phyloP scores from a whole-genome alignment of 148 eudicot species.

The Agrostemma githago region DNA sequence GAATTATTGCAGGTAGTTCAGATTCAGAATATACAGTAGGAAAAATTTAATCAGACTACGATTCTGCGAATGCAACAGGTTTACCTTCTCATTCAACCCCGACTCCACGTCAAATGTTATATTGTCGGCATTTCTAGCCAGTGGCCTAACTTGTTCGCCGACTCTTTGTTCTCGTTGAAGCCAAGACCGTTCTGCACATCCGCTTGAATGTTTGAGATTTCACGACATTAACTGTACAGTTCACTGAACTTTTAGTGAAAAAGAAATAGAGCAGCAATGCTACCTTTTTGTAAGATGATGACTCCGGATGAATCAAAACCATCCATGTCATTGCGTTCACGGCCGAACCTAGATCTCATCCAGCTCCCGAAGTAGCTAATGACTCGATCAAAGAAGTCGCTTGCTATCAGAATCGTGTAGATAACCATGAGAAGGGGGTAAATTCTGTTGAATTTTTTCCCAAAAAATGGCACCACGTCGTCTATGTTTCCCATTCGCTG shows the following conservation, averaged over 20 bases:
- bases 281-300: constrained; percentile 81
- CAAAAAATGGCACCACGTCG: constrained; percentile 82
- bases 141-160: constrained; percentile 22
- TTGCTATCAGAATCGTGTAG: constrained; percentile 68
- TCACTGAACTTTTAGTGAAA: neutral
- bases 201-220: neutral
- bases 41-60: neutral
- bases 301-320: constrained; percentile 92
- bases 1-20: constrained; percentile 5
- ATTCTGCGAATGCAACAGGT: neutral
- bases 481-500: constrained; percentile 90
- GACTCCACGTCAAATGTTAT: constrained; percentile 54
- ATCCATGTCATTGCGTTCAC: constrained; percentile 66
- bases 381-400: constrained; percentile 78
- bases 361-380: constrained; percentile 74
- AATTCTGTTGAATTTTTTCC: constrained; percentile 68
- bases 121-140: constrained; percentile 73
- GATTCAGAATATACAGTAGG: neutral
- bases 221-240: neutral
- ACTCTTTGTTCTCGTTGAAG: constrained; percentile 77
- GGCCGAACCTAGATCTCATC: constrained; percentile 56
- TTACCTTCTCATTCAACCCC: constrained; percentile 43
- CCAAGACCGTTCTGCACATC: constrained; percentile 63
- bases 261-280: neutral
- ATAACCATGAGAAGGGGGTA: constrained; percentile 92